Conservation (phyloP, 2,329 filamentous ascomycete species). For the Cryoendolithus antarcticus region DNA sequence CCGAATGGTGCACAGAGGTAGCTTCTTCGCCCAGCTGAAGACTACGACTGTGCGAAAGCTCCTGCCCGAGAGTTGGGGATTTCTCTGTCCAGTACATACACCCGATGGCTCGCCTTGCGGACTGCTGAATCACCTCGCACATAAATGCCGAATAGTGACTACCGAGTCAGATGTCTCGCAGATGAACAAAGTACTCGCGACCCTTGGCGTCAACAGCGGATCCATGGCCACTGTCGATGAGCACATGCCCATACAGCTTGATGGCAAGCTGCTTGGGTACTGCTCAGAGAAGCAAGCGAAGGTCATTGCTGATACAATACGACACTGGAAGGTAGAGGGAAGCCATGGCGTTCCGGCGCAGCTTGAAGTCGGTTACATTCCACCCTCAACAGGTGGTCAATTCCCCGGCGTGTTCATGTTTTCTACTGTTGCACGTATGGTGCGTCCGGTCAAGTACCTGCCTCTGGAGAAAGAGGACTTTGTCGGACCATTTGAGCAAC, state of each 20-base stretch:
- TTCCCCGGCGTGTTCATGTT: conserved; percentile 95
- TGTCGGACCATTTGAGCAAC: conserved; percentile 88
- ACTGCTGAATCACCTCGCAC: conserved; percentile 84
- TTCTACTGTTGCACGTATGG: conserved; percentile 73
- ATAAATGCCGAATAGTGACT: conserved; percentile 87
- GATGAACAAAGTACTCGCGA: conserved; percentile 59
- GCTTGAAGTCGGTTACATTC: conserved; percentile 85
- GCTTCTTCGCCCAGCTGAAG: conserved; percentile 95
- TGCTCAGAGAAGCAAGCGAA: conserved; percentile 75
- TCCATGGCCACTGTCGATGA: conserved; percentile 71
- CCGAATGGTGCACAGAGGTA: conserved; percentile 96
- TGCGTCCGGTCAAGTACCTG: conserved; percentile 83
- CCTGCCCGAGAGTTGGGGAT: conserved; percentile 93
- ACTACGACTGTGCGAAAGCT: conserved; percentile 94
- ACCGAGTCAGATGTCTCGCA: conserved; percentile 59
- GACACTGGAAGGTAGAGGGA: conserved; percentile 92
- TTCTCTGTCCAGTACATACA: conserved; percentile 92
- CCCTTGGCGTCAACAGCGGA: conserved; percentile 64
- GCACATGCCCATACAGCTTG: conserved; percentile 78
- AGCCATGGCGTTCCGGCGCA: conserved; percentile 66
- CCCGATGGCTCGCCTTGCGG: conserved; percentile 93
- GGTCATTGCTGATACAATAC: conserved; percentile 70
- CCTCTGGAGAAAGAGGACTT: conserved; percentile 75
- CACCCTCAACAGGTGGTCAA: conserved; percentile 77
- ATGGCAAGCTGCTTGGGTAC: conserved; percentile 82